Percentiles rank a stretch among this genome's conserved stretches.
Evolutionary conservation across 1,284 basidiomycete genomes (phyloP).

Genomic region (Sanghuangporus weigelae): DNA sequence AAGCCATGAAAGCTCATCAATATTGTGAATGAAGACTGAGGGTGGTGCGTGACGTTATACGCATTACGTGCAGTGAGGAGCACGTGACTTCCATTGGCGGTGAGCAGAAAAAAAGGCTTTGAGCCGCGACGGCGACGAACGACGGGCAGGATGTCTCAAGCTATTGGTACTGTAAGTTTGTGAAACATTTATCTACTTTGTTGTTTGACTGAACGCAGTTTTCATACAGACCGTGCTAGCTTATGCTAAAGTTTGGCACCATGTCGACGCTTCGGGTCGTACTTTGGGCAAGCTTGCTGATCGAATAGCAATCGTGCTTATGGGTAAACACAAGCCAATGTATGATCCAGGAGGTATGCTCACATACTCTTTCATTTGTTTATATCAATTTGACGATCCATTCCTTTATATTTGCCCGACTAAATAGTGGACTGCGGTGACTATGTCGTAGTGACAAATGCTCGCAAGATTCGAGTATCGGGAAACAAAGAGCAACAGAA

Average conservation of each 20-base stretch:
- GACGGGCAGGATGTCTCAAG: constrained; percentile 23
- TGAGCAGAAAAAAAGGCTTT: not conserved
- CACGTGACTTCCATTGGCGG: not conserved
- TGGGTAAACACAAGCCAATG: constrained; percentile 99
- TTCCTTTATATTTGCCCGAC: not conserved
- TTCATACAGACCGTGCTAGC: constrained; percentile 79
- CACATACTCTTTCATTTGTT: not conserved
- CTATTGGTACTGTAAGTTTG: constrained; percentile 25
- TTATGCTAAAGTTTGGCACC: constrained; percentile 93
- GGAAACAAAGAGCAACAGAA: constrained; percentile 88
- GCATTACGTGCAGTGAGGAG: not conserved
- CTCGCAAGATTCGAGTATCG: constrained; percentile 79
- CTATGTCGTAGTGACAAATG: constrained; percentile 96
- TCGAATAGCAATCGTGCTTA: constrained; percentile 89
- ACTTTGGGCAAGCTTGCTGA: constrained; percentile 91
- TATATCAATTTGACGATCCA: not conserved
- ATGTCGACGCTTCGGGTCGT: constrained; percentile 87
- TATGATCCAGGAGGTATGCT: constrained; percentile 83
- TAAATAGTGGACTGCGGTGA: constrained; percentile 87
- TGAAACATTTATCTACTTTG: not conserved
- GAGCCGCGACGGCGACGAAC: not conserved
- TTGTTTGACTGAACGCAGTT: not conserved
- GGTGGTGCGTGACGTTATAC: not conserved
- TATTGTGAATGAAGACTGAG: not conserved
- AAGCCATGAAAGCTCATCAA: not conserved